Conservation (phyloP, 306 rosid genomes). For the Oxytropis ochrocephala region DNA sequence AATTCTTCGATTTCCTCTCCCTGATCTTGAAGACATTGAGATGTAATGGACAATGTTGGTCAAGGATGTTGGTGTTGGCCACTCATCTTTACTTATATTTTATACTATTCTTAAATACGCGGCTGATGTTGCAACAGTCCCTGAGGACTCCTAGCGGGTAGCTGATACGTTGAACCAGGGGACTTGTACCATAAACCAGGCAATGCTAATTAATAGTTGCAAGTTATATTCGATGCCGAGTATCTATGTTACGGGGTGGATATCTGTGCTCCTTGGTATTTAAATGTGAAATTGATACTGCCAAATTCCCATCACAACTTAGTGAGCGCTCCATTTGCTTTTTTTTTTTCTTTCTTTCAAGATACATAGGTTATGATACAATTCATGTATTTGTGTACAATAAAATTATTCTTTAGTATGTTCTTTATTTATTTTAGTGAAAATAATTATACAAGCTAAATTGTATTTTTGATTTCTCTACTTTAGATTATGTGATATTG, state of each 20-base stretch:
- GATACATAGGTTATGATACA: not conserved
- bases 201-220: slow-evolving; percentile 7
- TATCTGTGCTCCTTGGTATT: slow-evolving; percentile 9
- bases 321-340: not conserved
- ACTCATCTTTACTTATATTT: not conserved
- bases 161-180: not conserved
- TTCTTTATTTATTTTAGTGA: not conserved
- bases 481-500: not conserved
- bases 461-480: not conserved
- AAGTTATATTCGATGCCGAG: slow-evolving; percentile 2
- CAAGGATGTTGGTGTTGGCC: not conserved
- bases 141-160: not conserved
- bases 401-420: not conserved
- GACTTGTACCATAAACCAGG: not conserved
- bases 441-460: not conserved
- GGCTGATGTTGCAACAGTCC: not conserved
- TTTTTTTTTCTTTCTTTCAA: not conserved
- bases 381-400: not conserved
- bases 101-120: slow-evolving; percentile 1
- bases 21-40: slow-evolving; percentile 90
- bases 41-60: slow-evolving; percentile 41
- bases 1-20: slow-evolving; percentile 90
- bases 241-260: slow-evolving; percentile 3
- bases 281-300: slow-evolving; percentile 5
- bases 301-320: not conserved